Conservation (phyloP, 805 yeast species). For the Wickerhamiella spandovensis region DNA sequence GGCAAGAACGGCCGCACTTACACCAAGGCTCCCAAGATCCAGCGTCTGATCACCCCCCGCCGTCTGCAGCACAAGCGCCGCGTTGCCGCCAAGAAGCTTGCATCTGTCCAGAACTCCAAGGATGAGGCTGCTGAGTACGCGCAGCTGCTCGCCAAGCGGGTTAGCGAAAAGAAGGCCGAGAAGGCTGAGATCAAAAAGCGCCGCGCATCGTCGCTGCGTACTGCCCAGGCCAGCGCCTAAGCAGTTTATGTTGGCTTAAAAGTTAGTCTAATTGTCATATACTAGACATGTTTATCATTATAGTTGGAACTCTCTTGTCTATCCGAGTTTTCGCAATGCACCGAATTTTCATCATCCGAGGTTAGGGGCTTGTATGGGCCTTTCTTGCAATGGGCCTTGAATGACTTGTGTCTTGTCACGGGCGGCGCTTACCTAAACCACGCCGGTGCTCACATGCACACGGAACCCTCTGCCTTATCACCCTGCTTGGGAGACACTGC, state of each 20-base stretch:
- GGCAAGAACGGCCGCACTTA: constrained; percentile 90
- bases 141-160: constrained; percentile 94
- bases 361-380: too few relatives aligned
- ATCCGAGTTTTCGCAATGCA: too few relatives aligned
- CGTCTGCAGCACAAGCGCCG: constrained; percentile 98
- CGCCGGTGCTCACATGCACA: too few relatives aligned
- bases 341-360: too few relatives aligned
- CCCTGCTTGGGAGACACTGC: not conserved
- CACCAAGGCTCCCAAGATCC: constrained; percentile 99
- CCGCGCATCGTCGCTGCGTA: constrained; percentile 93
- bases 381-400: too few relatives aligned
- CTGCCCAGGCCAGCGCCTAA: constrained; percentile 12
- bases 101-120: constrained; percentile 97
- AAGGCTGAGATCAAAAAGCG: constrained; percentile 98
- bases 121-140: constrained; percentile 99
- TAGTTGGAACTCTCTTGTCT: too few relatives aligned
- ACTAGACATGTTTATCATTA: constrained; percentile 2
- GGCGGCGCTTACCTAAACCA: too few relatives aligned
- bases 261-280: constrained; percentile 1
- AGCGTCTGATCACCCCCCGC: constrained; percentile 98
- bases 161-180: constrained; percentile 96
- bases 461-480: too few relatives aligned
- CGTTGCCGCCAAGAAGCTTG: constrained; percentile 82
- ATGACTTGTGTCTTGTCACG: not conserved
- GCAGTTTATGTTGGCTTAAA: not conserved